Conservation (phyloP, 2,329 filamentous ascomycete species). For the Dactylella cylindrospora region DNA sequence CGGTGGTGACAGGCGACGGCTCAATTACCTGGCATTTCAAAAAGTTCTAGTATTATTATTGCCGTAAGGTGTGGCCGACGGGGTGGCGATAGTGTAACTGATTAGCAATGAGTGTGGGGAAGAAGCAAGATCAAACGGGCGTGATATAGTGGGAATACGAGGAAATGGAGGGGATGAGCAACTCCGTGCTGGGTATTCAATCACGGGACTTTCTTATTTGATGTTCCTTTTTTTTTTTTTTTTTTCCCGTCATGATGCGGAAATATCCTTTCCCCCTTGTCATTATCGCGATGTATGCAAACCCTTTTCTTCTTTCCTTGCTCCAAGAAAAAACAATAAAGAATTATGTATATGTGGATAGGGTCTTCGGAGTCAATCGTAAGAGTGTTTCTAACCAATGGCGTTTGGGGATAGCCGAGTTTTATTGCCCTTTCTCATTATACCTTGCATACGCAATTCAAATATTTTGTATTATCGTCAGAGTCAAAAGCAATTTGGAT, state of each 20-base stretch:
- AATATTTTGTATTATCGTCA: too few species aligned
- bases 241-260: too few species aligned
- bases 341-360: neutral
- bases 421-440: too few species aligned
- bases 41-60: conserved; percentile 21
- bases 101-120: neutral
- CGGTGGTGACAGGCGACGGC: conserved; percentile 33
- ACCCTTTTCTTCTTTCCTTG: too few species aligned
- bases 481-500: too few species aligned
- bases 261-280: too few species aligned
- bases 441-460: too few species aligned
- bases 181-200: conserved; percentile 6
- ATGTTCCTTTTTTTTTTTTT: too few species aligned
- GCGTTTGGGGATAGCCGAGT: neutral
- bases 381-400: neutral
- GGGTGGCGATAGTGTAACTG: neutral
- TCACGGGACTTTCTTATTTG: conserved; percentile 23
- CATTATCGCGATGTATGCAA: too few species aligned
- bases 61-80: neutral
- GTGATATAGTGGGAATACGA: conserved; percentile 18
- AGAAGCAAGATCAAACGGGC: conserved; percentile 6
- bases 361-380: neutral
- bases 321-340: too few species aligned
- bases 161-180: conserved; percentile 6
- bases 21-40: conserved; percentile 42